Base-by-base conservation (phyloP, 2,329 filamentous ascomycete species). In the Microdochium nivale region DNA sequence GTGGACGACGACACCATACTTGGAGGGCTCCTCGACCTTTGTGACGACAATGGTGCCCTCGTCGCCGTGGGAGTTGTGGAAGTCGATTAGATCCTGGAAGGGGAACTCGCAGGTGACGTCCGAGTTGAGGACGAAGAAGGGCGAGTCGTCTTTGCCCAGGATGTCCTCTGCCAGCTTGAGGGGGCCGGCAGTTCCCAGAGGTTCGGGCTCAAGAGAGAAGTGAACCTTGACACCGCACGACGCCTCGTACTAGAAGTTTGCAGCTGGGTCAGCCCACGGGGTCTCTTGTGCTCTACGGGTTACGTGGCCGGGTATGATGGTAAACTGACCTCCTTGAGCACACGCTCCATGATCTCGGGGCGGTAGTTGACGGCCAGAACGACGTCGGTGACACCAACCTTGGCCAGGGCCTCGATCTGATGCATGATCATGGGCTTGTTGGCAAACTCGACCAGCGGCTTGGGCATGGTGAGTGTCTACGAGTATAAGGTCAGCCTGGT, bases 381-480 rank as follows among this genome's bases (percentile, higher is more conserved):
- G 65, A 99, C 95, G 75, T 97, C 91, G 56, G 90, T 97, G 59
- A 97, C 94, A 69, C 92, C 92, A 53, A 90, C 92, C 54, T 85
- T 87, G 61, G 94, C 92, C 60, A 99, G 81, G 59, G 90, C 90
- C 76, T 96, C 90, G 63, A 99, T 89, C 75, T 99, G 92, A 75
- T 97, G 92, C 66, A 95, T 81, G 71, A 99, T 97, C 92, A 99
- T 99, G 69, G 91, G 94, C 76, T 94, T 92, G 81, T 99, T 99
- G 67, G 84, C 90, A 67, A 99, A 99, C 76, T 99, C 92, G 66
- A 99, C 94, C 61, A 99, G 81, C 59, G 94, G 92, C 75, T 97
- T 99, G 56, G 92, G 92, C 60, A 96, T 88, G 49, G 94, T 96
- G 67, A 99, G 84, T 63, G 92, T 99, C 90, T 95, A 69, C 51